A percentile compares a stretch with the other conserved stretches of the same genome.
These are phyloP conservation scores for Hanseniaspora sp. DNA, from an alignment of 1,139 yeast genomes.

Conservation along the genomic window DNA sequence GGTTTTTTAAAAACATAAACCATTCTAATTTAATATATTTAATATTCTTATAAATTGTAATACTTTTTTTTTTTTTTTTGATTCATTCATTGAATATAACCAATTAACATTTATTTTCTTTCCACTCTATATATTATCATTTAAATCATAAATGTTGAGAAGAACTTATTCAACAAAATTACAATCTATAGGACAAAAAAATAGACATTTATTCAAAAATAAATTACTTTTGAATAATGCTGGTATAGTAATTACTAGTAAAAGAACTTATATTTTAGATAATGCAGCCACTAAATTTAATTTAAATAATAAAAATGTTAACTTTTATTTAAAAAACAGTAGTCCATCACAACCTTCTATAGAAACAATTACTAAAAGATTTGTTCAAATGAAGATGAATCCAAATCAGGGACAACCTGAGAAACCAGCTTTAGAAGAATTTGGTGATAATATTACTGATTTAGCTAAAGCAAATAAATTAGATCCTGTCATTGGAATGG, in stretches of 20 bases:
- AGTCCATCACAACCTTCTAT: neutral
- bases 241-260: neutral
- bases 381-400: constrained; percentile 32
- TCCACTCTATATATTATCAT: too few relatives aligned
- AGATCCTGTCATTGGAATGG: constrained; percentile 95
- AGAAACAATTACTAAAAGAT: constrained; percentile 7
- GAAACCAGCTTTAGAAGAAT: constrained; percentile 72
- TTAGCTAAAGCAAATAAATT: constrained; percentile 81
- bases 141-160: neutral
- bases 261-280: neutral
- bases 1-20: too few relatives aligned
- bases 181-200: too few relatives aligned
- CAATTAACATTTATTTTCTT: neutral
- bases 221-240: too few relatives aligned
- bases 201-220: too few relatives aligned
- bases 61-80: too few relatives aligned
- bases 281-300: neutral
- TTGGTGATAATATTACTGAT: constrained; percentile 77
- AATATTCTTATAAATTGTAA: too few relatives aligned
- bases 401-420: constrained; percentile 37
- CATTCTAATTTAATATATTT: too few relatives aligned
- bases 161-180: neutral
- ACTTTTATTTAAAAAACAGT: too few relatives aligned
- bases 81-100: too few relatives aligned
- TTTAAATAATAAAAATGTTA: too few relatives aligned